Evolutionary conservation across 139 green algal species (phyloP), one percentile per base, ranked within the genome.

Genomic region (Chlamydomonas schloesseri): DNA sequence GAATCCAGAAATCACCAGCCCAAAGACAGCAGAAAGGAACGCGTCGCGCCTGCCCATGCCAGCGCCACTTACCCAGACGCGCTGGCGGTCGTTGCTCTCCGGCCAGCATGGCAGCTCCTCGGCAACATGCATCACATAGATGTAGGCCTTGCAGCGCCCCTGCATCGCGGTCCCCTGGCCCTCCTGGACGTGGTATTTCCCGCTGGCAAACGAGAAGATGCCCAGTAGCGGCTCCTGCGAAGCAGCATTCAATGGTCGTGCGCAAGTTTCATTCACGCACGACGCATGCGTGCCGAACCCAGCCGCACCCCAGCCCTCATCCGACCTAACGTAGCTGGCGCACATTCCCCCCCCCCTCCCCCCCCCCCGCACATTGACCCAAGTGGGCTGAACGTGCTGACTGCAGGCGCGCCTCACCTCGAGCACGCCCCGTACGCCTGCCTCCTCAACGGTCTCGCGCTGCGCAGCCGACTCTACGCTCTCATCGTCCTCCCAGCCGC

Each of bases 401-500:
- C n/a, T n/a, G n/a, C n/a, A n/a, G n/a, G 15, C 28, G 8, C 15
- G 20, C 62, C 72, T 50, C 73, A 96, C 94, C 92, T 98, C 94
- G 20, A 99, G 83, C 17, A 76, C 64, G 3, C 97, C 97, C 4
- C 93, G 81, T 55, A 99, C 95, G 17, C 97, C 97, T 47, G 97
- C 97, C 87, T 99, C 97, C 84, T 99, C 97, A 64, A 99, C 88
- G 3, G 97, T 98, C 84, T 99, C 97, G 13, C 97, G 84, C 57
- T 83, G 79, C 0, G 97, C 97, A 36, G 97, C 97, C 24, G 88
- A 84, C 70, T 98, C 93, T 64, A 97, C 85, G n/a, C 86, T 94
- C 87, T 99, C 97, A 65, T 99, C 97, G 42, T 91, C 89, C 83
- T 99, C 97, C 97, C 97, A 99, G 8, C 97, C 97, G 47, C 97